Evolutionary conservation across 2,329 filamentous ascomycete species (phyloP).

Genomic region (Cryphonectria carpinicola): DNA sequence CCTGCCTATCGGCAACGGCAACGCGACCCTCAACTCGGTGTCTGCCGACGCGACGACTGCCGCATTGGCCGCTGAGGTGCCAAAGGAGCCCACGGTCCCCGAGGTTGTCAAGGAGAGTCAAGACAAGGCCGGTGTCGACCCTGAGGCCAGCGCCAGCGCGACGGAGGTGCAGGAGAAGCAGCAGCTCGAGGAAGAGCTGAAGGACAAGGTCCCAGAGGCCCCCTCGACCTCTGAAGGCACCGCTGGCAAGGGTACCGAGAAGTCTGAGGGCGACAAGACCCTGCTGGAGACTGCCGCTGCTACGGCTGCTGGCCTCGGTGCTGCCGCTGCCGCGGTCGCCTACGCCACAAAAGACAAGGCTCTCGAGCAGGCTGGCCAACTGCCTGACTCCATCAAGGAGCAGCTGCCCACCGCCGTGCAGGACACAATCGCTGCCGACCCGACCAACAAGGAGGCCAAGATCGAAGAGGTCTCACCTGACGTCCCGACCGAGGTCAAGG

Average conservation of each 20-base stretch:
- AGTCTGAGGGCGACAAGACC: constrained; percentile 51
- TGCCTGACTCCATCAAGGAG: constrained; percentile 59
- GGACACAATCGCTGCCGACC: constrained; percentile 46
- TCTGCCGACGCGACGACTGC: constrained; percentile 67
- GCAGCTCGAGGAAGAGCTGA: constrained; percentile 70
- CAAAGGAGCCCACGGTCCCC: constrained; percentile 60
- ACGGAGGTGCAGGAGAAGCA: constrained; percentile 73
- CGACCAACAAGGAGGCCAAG: constrained; percentile 46
- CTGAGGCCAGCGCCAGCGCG: constrained; percentile 70
- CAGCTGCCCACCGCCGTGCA: constrained; percentile 54
- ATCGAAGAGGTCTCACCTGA: constrained; percentile 52
- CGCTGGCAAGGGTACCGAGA: constrained; percentile 55
- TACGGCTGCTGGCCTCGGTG: constrained; percentile 41
- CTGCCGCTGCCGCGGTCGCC: constrained; percentile 33
- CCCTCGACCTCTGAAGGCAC: constrained; percentile 62
- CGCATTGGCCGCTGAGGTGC: constrained; percentile 68
- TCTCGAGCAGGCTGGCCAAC: constrained; percentile 47
- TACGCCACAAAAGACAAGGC: constrained; percentile 39
- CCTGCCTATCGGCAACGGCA: constrained; percentile 62
- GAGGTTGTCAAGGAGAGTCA: constrained; percentile 74
- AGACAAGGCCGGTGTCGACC: constrained; percentile 62
- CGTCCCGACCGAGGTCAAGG: constrained; percentile 60
- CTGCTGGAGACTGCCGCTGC: constrained; percentile 45
- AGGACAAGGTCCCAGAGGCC: constrained; percentile 66
- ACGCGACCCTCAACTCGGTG: constrained; percentile 57